Percentiles rank a stretch among this genome's conserved stretches.
phyloP scores from a whole-genome alignment of 1,139 yeast species.

The Taphrina wiesneri region DNA sequence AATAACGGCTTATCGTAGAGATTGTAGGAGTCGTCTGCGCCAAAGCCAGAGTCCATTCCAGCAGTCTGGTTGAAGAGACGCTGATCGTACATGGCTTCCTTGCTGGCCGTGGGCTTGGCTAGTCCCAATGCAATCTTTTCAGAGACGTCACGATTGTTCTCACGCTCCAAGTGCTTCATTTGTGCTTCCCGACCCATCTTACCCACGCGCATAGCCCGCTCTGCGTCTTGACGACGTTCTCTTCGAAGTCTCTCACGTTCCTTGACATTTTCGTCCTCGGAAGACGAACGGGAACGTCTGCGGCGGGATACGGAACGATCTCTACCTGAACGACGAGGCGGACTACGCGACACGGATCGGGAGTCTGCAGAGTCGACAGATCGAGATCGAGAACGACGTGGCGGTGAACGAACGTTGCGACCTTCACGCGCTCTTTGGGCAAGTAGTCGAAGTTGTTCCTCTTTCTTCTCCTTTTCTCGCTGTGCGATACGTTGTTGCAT shows the following conservation, averaged over 20 bases:
- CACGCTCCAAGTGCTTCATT: conserved; percentile 50
- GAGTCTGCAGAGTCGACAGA: background rate
- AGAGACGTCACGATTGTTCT: conserved; percentile 56
- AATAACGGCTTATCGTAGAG: conserved; percentile 61
- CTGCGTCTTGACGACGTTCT: conserved; percentile 53
- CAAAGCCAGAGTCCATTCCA: conserved; percentile 42
- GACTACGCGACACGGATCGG: conserved; percentile 18
- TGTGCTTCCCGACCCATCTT: conserved; percentile 54
- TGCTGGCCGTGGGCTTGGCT: conserved; percentile 49
- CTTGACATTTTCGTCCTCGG: conserved; percentile 36
- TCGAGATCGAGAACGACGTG: conserved; percentile 17
- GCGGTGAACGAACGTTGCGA: conserved; percentile 36
- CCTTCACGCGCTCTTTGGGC: conserved; percentile 60
- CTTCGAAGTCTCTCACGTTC: conserved; percentile 50
- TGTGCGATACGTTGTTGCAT: conserved; percentile 58
- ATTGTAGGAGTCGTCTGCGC: conserved; percentile 52
- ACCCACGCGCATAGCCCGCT: conserved; percentile 51
- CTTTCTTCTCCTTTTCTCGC: conserved; percentile 60
- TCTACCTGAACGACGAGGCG: conserved; percentile 13
- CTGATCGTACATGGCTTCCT: conserved; percentile 57
- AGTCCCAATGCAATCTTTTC: conserved; percentile 58
- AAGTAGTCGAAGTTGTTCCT: conserved; percentile 57
- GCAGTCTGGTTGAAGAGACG: conserved; percentile 52
- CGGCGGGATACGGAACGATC: conserved; percentile 8
- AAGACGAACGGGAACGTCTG: conserved; percentile 34